phyloP scores from a whole-genome alignment of 306 rosid genomes.

The Ochetophila trinervis region DNA sequence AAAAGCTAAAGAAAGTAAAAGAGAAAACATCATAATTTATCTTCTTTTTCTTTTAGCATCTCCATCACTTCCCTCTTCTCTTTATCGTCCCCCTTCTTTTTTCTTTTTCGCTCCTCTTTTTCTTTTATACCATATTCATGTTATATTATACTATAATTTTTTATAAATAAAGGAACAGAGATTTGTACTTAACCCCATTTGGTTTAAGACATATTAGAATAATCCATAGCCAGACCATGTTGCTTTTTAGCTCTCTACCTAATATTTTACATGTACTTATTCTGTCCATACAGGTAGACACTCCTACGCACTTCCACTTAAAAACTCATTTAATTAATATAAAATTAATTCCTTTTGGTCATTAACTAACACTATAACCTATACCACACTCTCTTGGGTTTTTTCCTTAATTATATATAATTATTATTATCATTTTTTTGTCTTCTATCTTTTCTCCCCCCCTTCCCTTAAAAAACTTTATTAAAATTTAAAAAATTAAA shows the following conservation, averaged over 20 bases:
- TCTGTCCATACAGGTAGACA: slow-evolving; percentile 29
- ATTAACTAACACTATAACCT: not conserved
- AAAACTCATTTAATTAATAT: not conserved
- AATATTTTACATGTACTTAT: slow-evolving; percentile 35
- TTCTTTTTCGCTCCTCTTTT: not conserved
- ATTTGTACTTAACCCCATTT: slow-evolving; percentile 45
- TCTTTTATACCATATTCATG: slow-evolving; percentile 28
- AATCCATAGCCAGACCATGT: slow-evolving; percentile 8
- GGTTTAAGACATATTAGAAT: slow-evolving; percentile 37
- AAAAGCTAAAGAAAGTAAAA: slow-evolving; percentile 28
- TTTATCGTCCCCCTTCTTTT: not conserved
- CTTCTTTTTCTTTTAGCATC: slow-evolving; percentile 35
- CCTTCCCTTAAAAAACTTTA: no score
- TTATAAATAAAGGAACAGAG: slow-evolving; percentile 22
- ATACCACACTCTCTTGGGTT: no score
- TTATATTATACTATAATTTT: slow-evolving; percentile 25
- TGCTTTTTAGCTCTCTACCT: slow-evolving; percentile 30
- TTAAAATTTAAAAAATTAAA: no score
- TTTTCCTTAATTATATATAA: no score
- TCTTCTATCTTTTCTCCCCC: no score
- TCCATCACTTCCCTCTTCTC: slow-evolving; percentile 30
- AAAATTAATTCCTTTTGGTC: not conserved
- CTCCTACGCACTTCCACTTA: slow-evolving; percentile 14
- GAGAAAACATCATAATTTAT: slow-evolving; percentile 37
- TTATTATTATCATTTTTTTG: no score